Evolutionary conservation across 257 asterid species (phyloP).

Genomic region (Nicotiana tomentosiformis): DNA sequence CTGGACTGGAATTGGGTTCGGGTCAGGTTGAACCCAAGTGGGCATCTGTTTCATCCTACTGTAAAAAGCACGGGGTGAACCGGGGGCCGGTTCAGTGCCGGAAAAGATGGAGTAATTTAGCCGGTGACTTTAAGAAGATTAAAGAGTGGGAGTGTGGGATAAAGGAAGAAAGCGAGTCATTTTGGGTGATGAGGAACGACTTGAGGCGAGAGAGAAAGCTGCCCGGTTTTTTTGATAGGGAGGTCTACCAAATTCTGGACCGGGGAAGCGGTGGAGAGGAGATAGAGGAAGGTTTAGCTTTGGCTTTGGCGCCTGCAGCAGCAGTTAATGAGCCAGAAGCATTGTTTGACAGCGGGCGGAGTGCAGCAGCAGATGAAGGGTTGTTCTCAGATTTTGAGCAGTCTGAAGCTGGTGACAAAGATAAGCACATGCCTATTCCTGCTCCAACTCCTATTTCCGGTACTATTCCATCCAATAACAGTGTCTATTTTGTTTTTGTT

Average conservation of each 20-base stretch:
- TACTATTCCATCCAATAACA: not conserved
- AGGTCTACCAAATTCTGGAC: slow-evolving; percentile 79
- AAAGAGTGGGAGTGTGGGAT: slow-evolving; percentile 74
- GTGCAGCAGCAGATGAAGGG: slow-evolving; percentile 66
- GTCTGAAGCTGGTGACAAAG: slow-evolving; percentile 28
- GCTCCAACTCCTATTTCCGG: slow-evolving; percentile 67
- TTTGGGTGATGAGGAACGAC: slow-evolving; percentile 94
- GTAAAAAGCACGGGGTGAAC: slow-evolving; percentile 80
- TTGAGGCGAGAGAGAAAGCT: slow-evolving; percentile 78
- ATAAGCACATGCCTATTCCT: slow-evolving; percentile 16
- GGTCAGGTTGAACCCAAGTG: slow-evolving; percentile 82
- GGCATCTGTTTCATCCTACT: slow-evolving; percentile 86
- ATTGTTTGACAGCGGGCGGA: slow-evolving; percentile 75
- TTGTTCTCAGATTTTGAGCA: slow-evolving; percentile 83
- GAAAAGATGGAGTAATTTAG: slow-evolving; percentile 91
- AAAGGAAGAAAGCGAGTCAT: slow-evolving; percentile 66
- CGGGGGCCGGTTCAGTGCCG: slow-evolving; percentile 97
- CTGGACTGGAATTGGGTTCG: slow-evolving; percentile 58
- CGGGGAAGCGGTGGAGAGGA: slow-evolving; percentile 28
- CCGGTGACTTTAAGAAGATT: slow-evolving; percentile 87
- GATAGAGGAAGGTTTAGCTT: slow-evolving; percentile 28
- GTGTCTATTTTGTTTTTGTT: too few relatives aligned
- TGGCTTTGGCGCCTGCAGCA: slow-evolving; percentile 40
- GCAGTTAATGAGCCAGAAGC: slow-evolving; percentile 38
- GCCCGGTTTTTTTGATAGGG: slow-evolving; percentile 87